Evolutionary conservation across 139 green algal genomes (phyloP), one percentile per base, ranked within the genome.

Genomic region (Trebouxia sp.): DNA sequence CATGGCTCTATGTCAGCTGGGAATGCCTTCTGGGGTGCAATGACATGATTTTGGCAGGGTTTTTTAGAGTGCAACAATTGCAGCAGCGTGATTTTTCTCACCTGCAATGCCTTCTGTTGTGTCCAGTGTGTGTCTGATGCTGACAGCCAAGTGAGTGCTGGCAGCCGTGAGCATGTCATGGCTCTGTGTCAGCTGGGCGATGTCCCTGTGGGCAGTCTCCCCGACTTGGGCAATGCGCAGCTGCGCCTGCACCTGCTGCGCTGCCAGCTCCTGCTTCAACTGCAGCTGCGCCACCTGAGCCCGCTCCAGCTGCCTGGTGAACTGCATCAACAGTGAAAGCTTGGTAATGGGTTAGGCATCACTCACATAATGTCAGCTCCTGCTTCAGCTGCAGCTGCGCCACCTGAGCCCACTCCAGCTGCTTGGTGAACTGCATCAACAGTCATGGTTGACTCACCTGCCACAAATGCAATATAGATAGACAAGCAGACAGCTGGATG

Each of bases 301-400:
- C 12, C 62, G 32, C 62, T 72, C 62, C 62, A 72, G 32, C 62
- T 72, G 62, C 62, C 62, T 39, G n/a, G 62, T 72, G 62, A 72
- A 72, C 62, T 72, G 62, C n/a, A n/a, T n/a, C n/a, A n/a, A n/a
- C n/a, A n/a, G n/a, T n/a, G n/a, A n/a, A n/a, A n/a, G n/a, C n/a
- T n/a, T n/a, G n/a, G n/a, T n/a, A n/a, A n/a, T n/a, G n/a, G n/a
- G n/a, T n/a, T n/a, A n/a, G n/a, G n/a, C n/a, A n/a, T n/a, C n/a
- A n/a, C n/a, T n/a, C n/a, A n/a, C n/a, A n/a, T n/a, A n/a, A n/a
- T 2, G 62, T 35, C 62, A 72, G 32, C 12, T 72, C 62, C 62
- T 72, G 62, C 32, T 72, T 72, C 62, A 72, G 62, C 62, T 72
- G 62, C 32, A 72, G 62, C 62, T 72, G 62, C 35, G 62, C 62